Evolutionary conservation across 306 rosid species (phyloP), one percentile per base, ranked within the genome.

Genomic region (Datisca glomerata): DNA sequence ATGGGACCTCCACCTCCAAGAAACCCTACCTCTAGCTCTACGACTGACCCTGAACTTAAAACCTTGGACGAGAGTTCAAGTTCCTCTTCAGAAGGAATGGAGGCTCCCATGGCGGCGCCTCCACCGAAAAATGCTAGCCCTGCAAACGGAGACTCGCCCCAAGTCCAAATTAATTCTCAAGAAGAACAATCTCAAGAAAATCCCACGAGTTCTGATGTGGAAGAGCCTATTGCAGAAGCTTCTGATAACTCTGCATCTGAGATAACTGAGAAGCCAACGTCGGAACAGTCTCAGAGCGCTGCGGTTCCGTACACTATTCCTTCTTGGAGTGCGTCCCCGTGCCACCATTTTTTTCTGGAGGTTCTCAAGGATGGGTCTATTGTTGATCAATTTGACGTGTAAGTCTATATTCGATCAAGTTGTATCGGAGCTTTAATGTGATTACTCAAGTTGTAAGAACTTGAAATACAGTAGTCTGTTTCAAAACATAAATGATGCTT

Each of bases 291-390:
- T 12, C 66, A 61, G 24, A 53, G 60, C 37, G 3, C 36, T 1
- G 65, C 29, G 19, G 71, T 69, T 41, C 94, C 95, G 3, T 89
- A 89, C 43, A 65, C 68, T 59, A 89, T 74, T 44, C 97, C 97
- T 35, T 65, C 75, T 10, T 89, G 97, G 97, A 70, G 83, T 53
- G 76, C 60, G 27, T 56, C 81, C 11, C 97, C 95, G 0, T 63
- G 69, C 66, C 97, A 83, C 50, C 34, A 72, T 23, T 89, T 83
- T 64, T 57, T 13, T 46, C 79, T 89, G 17, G 97, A 89, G 73
- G 79, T 89, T 45, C 93, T 89, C 32, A 89, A 80, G 47, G 94
- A 80, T 18, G 97, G 97, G 45, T 51, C 70, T 27, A 80, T 89
- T 35, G 54, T 89, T 13, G 85, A 77, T 21, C 71, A 66, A 55